Evolutionary conservation across 805 yeast genomes (phyloP).

Genomic region (Alloascoidea hylecoeti): DNA sequence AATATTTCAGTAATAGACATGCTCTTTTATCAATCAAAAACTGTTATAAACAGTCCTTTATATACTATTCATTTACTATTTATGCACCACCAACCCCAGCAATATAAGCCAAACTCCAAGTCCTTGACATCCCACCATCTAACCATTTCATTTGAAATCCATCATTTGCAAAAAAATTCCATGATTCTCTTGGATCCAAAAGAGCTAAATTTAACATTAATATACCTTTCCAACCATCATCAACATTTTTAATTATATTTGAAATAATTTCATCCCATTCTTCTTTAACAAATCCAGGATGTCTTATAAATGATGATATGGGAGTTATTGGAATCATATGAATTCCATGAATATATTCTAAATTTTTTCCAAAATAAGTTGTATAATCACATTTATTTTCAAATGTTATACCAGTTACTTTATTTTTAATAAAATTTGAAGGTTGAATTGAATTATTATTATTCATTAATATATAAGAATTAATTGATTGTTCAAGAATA

Average conservation of each 20-base stretch:
- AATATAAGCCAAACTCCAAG: conserved; percentile 75
- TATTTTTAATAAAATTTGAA: conserved; percentile 32
- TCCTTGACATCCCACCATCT: conserved; percentile 75
- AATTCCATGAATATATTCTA: conserved; percentile 61
- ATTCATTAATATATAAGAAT: conserved; percentile 34
- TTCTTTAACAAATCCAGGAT: conserved; percentile 31
- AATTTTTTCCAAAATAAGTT: conserved; percentile 50
- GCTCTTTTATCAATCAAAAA: no score
- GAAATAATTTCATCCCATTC: conserved; percentile 45
- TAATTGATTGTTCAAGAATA: conserved; percentile 38
- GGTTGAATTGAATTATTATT: conserved; percentile 37
- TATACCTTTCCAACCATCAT: conserved; percentile 57
- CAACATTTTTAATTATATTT: conserved; percentile 23
- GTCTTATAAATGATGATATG: conserved; percentile 38
- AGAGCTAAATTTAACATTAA: conserved; percentile 65
- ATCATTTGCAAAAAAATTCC: conserved; percentile 39
- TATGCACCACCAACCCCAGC: conserved; percentile 16
- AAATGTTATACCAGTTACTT: conserved; percentile 54
- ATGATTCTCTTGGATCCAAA: conserved; percentile 51
- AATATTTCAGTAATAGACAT: no score
- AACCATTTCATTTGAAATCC: conserved; percentile 41
- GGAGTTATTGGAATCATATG: conserved; percentile 70
- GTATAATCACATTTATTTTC: conserved; percentile 65
- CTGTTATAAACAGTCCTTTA: no score
- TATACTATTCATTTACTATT: no score